Conservation (phyloP, 2,329 filamentous ascomycete genomes). For the Graphilbum fragrans region DNA sequence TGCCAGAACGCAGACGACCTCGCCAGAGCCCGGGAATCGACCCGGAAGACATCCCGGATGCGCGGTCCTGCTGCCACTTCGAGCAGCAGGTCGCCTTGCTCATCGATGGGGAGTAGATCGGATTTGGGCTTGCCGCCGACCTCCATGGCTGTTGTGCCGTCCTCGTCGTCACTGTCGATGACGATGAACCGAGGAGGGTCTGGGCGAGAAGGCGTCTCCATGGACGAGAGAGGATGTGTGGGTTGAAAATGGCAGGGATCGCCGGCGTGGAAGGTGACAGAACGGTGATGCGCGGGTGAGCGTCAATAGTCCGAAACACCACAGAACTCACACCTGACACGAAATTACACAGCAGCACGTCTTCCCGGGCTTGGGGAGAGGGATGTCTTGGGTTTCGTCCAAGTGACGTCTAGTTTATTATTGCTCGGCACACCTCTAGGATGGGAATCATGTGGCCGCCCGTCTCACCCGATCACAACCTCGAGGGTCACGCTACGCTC, state of each 20-base stretch:
- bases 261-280: too few relatives aligned
- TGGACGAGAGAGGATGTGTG: not conserved
- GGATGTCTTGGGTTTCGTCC: too few relatives aligned
- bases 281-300: too few relatives aligned
- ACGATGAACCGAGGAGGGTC: not conserved
- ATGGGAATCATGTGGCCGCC: too few relatives aligned
- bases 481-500: too few relatives aligned
- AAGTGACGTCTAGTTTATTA: too few relatives aligned
- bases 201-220: not conserved
- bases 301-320: not conserved
- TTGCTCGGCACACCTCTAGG: too few relatives aligned
- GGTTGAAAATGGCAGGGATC: not conserved
- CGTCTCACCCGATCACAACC: too few relatives aligned
- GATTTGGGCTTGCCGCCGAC: not conserved
- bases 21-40: slow-evolving; percentile 6
- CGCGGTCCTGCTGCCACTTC: slow-evolving; percentile 1
- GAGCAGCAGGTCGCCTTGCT: slow-evolving; percentile 3
- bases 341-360: not conserved
- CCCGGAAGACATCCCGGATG: slow-evolving; percentile 1
- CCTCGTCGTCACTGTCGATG: not conserved
- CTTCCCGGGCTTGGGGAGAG: too few relatives aligned
- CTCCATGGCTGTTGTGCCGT: too few relatives aligned
- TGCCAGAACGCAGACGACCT: slow-evolving; percentile 4
- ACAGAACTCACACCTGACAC: not conserved
- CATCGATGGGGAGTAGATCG: slow-evolving; percentile 5